Conservation (phyloP, 805 yeast genomes). For the Yarrowia deformans region DNA sequence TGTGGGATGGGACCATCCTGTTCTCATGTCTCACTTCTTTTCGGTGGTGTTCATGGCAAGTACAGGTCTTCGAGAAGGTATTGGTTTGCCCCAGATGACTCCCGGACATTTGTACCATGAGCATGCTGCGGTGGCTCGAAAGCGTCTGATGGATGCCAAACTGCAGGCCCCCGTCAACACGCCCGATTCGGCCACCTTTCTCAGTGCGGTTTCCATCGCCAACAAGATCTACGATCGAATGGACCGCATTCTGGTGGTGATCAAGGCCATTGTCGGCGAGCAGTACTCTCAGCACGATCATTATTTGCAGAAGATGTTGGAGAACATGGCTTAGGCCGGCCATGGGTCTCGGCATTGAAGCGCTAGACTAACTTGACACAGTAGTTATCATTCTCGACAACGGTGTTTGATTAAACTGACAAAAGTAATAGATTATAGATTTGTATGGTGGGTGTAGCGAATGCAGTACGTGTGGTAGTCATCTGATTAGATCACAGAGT, state of each 20-base stretch:
- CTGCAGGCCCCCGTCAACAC: slow-evolving; percentile 30
- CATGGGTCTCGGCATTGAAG: too few species aligned
- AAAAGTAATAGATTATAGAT: too few species aligned
- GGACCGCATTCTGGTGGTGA: slow-evolving; percentile 47
- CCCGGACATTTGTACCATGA: slow-evolving; percentile 46
- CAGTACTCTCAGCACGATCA: slow-evolving; percentile 45
- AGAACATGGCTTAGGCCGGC: slow-evolving; percentile 21
- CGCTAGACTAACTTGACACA: too few species aligned
- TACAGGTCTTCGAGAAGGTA: slow-evolving; percentile 46
- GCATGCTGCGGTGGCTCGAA: slow-evolving; percentile 23
- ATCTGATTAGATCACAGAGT: too few species aligned
- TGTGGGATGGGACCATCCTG: slow-evolving; percentile 49
- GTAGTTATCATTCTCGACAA: too few species aligned
- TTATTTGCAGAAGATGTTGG: slow-evolving; percentile 40
- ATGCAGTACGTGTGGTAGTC: too few species aligned
- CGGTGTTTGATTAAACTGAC: too few species aligned
- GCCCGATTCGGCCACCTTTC: slow-evolving; percentile 44
- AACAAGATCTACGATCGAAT: slow-evolving; percentile 48
- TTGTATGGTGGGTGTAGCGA: too few species aligned
- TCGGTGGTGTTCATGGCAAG: slow-evolving; percentile 49
- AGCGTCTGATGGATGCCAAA: neutral
- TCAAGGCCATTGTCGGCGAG: slow-evolving; percentile 51
- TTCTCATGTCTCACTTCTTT: slow-evolving; percentile 47
- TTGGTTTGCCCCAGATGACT: slow-evolving; percentile 49
- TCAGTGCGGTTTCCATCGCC: slow-evolving; percentile 46